Percentiles rank a stretch among this genome's conserved stretches.
These are phyloP conservation scores for Vicia villosa DNA, from an alignment of 306 rosid species.

Conservation along the genomic window DNA sequence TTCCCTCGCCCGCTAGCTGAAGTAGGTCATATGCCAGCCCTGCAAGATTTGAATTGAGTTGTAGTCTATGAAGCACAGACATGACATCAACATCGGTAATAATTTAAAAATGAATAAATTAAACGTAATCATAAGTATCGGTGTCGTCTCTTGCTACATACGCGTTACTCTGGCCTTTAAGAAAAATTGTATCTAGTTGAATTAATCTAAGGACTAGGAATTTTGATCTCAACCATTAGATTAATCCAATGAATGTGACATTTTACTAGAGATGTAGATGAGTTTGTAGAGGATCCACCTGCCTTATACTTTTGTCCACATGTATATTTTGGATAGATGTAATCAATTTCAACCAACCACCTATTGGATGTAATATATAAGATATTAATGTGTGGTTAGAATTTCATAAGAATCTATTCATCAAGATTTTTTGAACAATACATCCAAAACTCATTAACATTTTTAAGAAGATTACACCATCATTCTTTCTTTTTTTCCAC, in stretches of 20 bases:
- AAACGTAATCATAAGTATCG: no score
- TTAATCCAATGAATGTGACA: not conserved
- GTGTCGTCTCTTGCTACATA: no score
- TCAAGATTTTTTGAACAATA: not conserved
- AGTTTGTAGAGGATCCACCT: no score
- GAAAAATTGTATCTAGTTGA: not conserved
- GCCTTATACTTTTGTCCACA: not conserved
- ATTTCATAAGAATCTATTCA: conserved; percentile 19
- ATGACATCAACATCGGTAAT: conserved; percentile 15
- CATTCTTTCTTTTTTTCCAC: not conserved
- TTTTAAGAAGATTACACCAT: not conserved
- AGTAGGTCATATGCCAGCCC: not conserved
- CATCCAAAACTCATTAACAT: not conserved
- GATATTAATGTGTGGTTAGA: conserved; percentile 37
- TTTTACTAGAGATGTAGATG: not conserved
- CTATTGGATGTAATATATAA: not conserved
- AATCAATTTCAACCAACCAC: conserved; percentile 34
- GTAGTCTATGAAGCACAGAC: conserved; percentile 11
- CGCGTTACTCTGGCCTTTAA: no score
- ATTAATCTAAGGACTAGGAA: not conserved
- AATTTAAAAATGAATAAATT: not conserved
- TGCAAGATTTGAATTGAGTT: conserved; percentile 15
- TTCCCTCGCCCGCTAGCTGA: conserved; percentile 41
- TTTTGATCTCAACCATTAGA: not conserved
- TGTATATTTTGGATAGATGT: not conserved